phyloP scores from a whole-genome alignment of 495 filamentous ascomycete species.

The Hyaloscypha finlandica region DNA sequence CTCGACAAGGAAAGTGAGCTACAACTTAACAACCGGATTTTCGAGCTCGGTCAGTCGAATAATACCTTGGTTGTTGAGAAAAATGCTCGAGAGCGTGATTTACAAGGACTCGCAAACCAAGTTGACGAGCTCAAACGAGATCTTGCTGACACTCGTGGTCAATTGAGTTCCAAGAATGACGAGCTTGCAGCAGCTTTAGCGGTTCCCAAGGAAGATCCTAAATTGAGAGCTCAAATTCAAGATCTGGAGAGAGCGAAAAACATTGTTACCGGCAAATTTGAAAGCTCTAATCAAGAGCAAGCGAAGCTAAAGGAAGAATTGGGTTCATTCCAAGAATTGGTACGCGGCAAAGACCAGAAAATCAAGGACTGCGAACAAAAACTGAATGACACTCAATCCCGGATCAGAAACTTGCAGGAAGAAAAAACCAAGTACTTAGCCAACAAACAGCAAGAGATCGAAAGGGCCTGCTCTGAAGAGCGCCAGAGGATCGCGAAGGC shows the following conservation, averaged over 20 bases:
- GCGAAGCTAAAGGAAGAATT: slow-evolving; percentile 30
- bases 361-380: slow-evolving; percentile 30
- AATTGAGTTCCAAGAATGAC: slow-evolving; percentile 20
- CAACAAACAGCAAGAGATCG: slow-evolving; percentile 3
- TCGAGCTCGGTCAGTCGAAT: slow-evolving; percentile 23
- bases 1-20: slow-evolving; percentile 20
- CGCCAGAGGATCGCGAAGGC: slow-evolving; percentile 25
- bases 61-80: slow-evolving; percentile 10
- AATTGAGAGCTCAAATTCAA: slow-evolving; percentile 15
- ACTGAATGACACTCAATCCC: slow-evolving; percentile 27
- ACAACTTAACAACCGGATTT: slow-evolving; percentile 21
- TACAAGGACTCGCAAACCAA: slow-evolving; percentile 23
- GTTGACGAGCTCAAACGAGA: slow-evolving; percentile 32
- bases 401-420: slow-evolving; percentile 21
- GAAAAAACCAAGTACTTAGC: slow-evolving; percentile 21
- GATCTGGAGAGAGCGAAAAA: slow-evolving; percentile 21
- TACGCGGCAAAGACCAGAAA: slow-evolving; percentile 27
- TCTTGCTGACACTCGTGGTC: slow-evolving; percentile 24
- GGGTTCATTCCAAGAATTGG: slow-evolving; percentile 21
- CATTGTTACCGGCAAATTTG: slow-evolving; percentile 20
- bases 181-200: slow-evolving; percentile 23
- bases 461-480: slow-evolving; percentile 20
- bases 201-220: slow-evolving; percentile 17
- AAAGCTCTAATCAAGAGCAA: slow-evolving; percentile 27
- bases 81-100: slow-evolving; percentile 11